Evolutionary conservation across 164 flowering plant species (phyloP).

Genomic region (Kalanchoe fedtschenkoi): DNA sequence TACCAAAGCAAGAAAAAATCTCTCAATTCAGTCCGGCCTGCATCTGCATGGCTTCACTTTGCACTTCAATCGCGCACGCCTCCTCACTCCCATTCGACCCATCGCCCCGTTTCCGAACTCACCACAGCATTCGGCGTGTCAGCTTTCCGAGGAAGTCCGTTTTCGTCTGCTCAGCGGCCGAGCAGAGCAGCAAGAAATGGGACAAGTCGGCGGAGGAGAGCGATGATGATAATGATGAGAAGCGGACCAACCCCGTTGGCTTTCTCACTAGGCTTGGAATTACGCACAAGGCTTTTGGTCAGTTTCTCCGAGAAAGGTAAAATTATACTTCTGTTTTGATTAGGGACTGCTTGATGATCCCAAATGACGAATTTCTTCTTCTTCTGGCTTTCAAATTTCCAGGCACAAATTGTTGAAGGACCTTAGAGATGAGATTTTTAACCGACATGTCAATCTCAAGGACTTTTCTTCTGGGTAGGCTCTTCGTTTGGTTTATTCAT

Average conservation of each 20-base stretch:
- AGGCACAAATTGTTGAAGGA: conserved; percentile 78
- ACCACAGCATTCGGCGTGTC: not conserved
- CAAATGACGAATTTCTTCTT: too few relatives aligned
- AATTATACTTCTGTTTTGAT: not conserved
- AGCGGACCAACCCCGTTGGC: conserved; percentile 68
- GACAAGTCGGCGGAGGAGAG: conserved; percentile 10
- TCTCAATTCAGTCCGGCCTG: not conserved
- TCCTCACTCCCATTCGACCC: not conserved
- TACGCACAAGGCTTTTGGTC: conserved; percentile 60
- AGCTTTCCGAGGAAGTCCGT: conserved; percentile 17
- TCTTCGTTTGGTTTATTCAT: not conserved
- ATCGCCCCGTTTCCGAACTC: not conserved
- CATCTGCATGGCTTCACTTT: conserved; percentile 3
- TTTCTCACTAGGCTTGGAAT: conserved; percentile 59
- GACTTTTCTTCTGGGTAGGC: conserved; percentile 75
- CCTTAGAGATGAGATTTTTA: conserved; percentile 45
- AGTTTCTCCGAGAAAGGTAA: conserved; percentile 83
- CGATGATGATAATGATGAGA: conserved; percentile 18
- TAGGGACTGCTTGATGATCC: not conserved
- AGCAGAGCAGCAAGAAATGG: conserved; percentile 11
- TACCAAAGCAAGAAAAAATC: too few relatives aligned
- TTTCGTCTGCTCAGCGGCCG: conserved; percentile 38
- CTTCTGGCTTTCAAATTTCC: conserved; percentile 6
- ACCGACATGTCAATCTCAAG: conserved; percentile 33
- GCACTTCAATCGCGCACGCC: not conserved